Percentiles rank a stretch among this genome's conserved stretches.
Evolutionary conservation across 306 rosid species (phyloP).

Genomic region (Macrotyloma uniflorum): DNA sequence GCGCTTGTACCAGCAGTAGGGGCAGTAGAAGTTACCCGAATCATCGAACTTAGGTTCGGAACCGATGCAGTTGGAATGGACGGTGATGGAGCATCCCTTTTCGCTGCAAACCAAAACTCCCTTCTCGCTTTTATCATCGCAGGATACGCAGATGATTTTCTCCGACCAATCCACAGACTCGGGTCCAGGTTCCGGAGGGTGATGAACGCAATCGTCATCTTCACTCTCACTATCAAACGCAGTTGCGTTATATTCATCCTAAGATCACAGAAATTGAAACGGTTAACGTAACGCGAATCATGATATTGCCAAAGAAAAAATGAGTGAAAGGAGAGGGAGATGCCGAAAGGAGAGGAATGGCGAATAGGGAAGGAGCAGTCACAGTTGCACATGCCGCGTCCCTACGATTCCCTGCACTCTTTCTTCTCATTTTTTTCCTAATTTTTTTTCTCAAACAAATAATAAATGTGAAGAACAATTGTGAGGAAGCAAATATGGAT

Average conservation of each 20-base stretch:
- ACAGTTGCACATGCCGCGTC: background rate
- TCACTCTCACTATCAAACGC: background rate
- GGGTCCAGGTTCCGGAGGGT: background rate
- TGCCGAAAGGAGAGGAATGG: background rate
- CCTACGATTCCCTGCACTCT: background rate
- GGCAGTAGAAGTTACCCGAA: conserved; percentile 63
- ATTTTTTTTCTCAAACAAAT: too few species aligned
- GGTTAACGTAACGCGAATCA: background rate
- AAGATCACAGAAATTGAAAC: background rate
- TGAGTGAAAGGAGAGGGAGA: background rate
- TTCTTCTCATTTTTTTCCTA: background rate
- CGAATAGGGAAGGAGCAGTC: background rate
- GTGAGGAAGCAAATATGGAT: too few species aligned
- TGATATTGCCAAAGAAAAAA: background rate
- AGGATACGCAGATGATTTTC: conserved; percentile 48
- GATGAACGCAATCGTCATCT: background rate
- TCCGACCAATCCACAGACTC: conserved; percentile 33
- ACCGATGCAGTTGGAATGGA: conserved; percentile 62
- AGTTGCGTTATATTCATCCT: conserved; percentile 1
- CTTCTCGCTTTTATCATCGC: conserved; percentile 43
- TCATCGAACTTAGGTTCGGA: conserved; percentile 61
- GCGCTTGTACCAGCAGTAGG: conserved; percentile 64
- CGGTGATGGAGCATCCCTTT: conserved; percentile 56
- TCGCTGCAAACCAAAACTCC: conserved; percentile 54
- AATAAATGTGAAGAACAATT: too few species aligned